Evolutionary conservation across 1,139 yeast species (phyloP).

Genomic region (Yarrowia galli): DNA sequence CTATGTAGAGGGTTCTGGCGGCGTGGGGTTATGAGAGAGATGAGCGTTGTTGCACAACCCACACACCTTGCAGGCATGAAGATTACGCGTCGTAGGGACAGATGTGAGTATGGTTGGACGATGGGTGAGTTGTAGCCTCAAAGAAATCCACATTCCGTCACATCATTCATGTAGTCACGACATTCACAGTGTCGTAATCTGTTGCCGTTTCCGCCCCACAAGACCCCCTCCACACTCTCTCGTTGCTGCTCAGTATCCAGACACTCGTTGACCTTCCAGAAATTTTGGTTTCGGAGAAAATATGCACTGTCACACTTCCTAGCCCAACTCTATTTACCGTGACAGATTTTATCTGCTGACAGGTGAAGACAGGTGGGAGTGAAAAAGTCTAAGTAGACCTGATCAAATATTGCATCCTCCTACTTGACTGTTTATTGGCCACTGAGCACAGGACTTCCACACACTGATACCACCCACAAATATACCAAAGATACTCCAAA

Average conservation of each 20-base stretch:
- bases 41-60: background rate
- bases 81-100: constrained; percentile 27
- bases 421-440: too few species aligned
- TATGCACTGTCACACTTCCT: constrained; percentile 22
- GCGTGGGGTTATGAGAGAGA: constrained; percentile 4
- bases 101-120: too few species aligned
- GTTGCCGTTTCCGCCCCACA: background rate
- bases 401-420: too few species aligned
- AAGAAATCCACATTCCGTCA: background rate
- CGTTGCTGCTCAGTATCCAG: background rate
- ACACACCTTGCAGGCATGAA: constrained; percentile 29
- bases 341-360: constrained; percentile 7
- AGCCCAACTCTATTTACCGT: background rate
- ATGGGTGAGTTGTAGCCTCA: too few species aligned
- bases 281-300: constrained; percentile 27
- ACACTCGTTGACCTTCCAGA: constrained; percentile 17
- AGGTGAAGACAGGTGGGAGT: background rate
- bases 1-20: background rate
- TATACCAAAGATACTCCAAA: background rate
- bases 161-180: background rate
- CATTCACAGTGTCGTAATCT: background rate
- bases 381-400: background rate
- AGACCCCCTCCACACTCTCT: background rate
- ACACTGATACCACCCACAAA: too few species aligned
- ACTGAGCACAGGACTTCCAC: background rate